phyloP scores from a whole-genome alignment of 2,329 filamentous ascomycete genomes.

The Neofusicoccum kwambonambiense region DNA sequence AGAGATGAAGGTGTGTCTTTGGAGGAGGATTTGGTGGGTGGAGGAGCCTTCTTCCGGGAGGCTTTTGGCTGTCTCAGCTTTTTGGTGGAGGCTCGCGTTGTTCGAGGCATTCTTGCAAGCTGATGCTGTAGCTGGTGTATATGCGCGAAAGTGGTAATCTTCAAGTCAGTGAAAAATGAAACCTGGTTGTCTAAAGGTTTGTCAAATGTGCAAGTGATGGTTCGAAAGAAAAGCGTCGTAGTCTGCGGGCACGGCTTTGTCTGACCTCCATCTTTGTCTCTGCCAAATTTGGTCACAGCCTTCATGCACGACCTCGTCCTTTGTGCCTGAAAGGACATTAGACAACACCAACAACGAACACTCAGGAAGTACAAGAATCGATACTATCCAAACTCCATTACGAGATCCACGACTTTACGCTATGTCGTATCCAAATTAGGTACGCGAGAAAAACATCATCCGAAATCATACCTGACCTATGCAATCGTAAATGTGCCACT shows the following conservation, averaged over 20 bases:
- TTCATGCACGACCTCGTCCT: background rate
- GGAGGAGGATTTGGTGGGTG: background rate
- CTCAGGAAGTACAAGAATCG: background rate
- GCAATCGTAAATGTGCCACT: constrained; percentile 30
- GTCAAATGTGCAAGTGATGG: background rate
- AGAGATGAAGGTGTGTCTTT: too few species aligned
- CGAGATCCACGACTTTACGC: background rate
- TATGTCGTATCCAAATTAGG: background rate
- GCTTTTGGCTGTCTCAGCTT: background rate
- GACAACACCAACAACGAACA: background rate
- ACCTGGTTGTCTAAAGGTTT: too few species aligned
- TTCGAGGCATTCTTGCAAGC: background rate
- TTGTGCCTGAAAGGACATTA: background rate
- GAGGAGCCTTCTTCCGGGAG: background rate
- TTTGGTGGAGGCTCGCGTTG: background rate
- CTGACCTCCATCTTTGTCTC: background rate
- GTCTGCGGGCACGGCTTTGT: background rate
- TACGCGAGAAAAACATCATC: background rate
- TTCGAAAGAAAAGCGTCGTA: background rate
- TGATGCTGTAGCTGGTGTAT: too few species aligned
- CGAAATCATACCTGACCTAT: background rate
- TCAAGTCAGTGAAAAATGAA: too few species aligned
- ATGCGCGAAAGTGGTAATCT: too few species aligned
- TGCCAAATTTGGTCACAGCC: background rate
- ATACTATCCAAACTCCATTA: background rate